These are phyloP conservation scores for Tieghemiomyces parasiticus DNA, from an alignment of 192 early-diverging fungal genomes.

Conservation along the genomic window DNA sequence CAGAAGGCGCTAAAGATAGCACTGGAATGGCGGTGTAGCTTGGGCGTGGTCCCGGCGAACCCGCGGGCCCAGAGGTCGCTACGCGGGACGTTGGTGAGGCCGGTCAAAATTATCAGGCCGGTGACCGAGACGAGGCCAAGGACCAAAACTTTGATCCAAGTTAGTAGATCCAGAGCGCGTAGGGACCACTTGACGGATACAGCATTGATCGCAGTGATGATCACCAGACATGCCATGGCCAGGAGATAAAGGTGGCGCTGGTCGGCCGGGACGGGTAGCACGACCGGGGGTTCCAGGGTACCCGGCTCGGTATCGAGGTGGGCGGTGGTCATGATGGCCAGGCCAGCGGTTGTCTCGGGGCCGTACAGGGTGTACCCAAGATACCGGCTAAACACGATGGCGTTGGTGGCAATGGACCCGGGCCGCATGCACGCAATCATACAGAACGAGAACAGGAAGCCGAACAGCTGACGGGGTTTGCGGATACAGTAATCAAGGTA, in stretches of 20 bases:
- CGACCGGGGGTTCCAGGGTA: too few species aligned
- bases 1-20: slow-evolving; percentile 35
- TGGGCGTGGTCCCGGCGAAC: slow-evolving; percentile 39
- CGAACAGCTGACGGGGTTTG: slow-evolving; percentile 27
- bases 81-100: slow-evolving; percentile 21
- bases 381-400: slow-evolving; percentile 30
- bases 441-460: slow-evolving; percentile 31
- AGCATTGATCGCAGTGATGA: slow-evolving; percentile 42
- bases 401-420: slow-evolving; percentile 30
- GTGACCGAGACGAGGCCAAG: slow-evolving; percentile 46
- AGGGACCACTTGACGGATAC: slow-evolving; percentile 45
- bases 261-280: slow-evolving; percentile 17
- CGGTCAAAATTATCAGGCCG: slow-evolving; percentile 51
- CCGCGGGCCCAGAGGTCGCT: slow-evolving; percentile 40
- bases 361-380: slow-evolving; percentile 28
- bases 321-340: too few species aligned
- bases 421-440: slow-evolving; percentile 34
- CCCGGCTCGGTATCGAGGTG: slow-evolving; percentile 8
- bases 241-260: slow-evolving; percentile 31
- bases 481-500: slow-evolving; percentile 60
- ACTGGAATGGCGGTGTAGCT: slow-evolving; percentile 30
- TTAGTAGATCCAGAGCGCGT: slow-evolving; percentile 49
- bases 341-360: too few species aligned
- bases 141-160: slow-evolving; percentile 51
- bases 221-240: slow-evolving; percentile 35